phyloP scores from a whole-genome alignment of 305 asterid species.

The Rubia tinctorum region DNA sequence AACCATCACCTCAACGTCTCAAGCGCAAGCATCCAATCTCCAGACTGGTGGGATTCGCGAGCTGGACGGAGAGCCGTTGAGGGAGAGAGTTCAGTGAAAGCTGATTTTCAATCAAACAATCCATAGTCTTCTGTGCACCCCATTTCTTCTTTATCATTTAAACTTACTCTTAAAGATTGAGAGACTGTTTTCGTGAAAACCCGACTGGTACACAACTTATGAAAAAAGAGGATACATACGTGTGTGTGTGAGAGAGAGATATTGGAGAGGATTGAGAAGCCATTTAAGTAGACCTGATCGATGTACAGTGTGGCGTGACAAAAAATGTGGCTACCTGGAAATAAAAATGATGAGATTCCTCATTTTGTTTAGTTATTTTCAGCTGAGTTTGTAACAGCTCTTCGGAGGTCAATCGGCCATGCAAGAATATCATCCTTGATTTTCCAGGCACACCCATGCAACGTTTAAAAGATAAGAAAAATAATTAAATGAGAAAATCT shows the following conservation, averaged over 20 bases:
- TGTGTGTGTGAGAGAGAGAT: too few relatives aligned
- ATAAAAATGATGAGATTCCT: not conserved
- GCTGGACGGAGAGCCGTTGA: constrained; percentile 42
- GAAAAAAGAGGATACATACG: too few relatives aligned
- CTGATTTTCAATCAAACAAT: constrained; percentile 13
- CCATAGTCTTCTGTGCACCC: too few relatives aligned
- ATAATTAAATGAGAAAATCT: too few relatives aligned
- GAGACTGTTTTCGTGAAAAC: too few relatives aligned
- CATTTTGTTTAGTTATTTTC: constrained; percentile 7
- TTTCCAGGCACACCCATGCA: constrained; percentile 6
- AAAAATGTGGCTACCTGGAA: too few relatives aligned
- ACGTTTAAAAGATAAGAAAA: too few relatives aligned
- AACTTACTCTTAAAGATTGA: too few relatives aligned
- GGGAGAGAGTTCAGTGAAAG: constrained; percentile 63
- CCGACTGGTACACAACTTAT: too few relatives aligned
- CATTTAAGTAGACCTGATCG: not conserved
- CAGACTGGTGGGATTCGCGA: not conserved
- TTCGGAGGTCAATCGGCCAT: not conserved
- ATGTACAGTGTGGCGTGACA: not conserved
- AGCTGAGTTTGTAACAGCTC: not conserved
- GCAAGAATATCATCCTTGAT: constrained; percentile 4
- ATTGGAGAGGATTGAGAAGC: too few relatives aligned
- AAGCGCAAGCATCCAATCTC: not conserved
- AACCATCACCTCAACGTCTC: constrained; percentile 22
- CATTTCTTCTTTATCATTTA: too few relatives aligned